These are phyloP conservation scores for Aureobasidium musti DNA, from an alignment of 2,329 filamentous ascomycete genomes.

Conservation along the genomic window DNA sequence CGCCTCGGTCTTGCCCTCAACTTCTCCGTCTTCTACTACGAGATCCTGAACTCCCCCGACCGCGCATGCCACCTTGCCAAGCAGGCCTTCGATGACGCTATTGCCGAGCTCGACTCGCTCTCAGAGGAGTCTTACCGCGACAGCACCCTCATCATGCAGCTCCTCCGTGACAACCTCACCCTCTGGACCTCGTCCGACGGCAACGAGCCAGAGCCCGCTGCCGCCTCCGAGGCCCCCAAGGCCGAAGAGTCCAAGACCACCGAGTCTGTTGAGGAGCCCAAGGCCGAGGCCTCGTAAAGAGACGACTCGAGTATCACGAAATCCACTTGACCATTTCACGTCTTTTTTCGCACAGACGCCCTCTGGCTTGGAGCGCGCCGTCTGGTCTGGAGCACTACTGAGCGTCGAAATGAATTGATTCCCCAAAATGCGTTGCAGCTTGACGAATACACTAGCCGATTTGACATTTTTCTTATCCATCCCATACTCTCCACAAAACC, in stretches of 20 bases:
- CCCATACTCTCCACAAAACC: slow-evolving; percentile 15
- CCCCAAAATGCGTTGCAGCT: slow-evolving; percentile 32
- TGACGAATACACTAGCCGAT: slow-evolving; percentile 31
- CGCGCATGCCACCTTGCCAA: slow-evolving; percentile 98
- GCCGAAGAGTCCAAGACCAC: slow-evolving; percentile 55
- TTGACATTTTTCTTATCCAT: slow-evolving; percentile 24
- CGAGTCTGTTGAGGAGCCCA: slow-evolving; percentile 42
- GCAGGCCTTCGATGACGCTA: slow-evolving; percentile 98
- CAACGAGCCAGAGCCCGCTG: slow-evolving; percentile 70
- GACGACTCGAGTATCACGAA: slow-evolving; percentile 22
- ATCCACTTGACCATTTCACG: slow-evolving; percentile 29
- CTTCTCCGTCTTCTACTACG: slow-evolving; percentile 99
- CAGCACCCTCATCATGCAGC: slow-evolving; percentile 99
- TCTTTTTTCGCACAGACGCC: slow-evolving; percentile 30
- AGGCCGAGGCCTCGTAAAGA: slow-evolving; percentile 26
- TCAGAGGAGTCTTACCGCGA: slow-evolving; percentile 99
- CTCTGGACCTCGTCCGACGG: slow-evolving; percentile 96
- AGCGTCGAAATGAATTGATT: slow-evolving; percentile 32
- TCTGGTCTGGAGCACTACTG: slow-evolving; percentile 29
- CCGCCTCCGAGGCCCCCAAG: slow-evolving; percentile 61
- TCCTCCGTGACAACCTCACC: slow-evolving; percentile 96
- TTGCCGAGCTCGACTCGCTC: slow-evolving; percentile 96
- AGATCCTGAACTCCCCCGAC: slow-evolving; percentile 97
- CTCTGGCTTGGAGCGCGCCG: slow-evolving; percentile 29
- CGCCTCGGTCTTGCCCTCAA: slow-evolving; percentile 95